Conservation (phyloP, 768 basidiomycete genomes). For the Boletus pseudopeckii region DNA sequence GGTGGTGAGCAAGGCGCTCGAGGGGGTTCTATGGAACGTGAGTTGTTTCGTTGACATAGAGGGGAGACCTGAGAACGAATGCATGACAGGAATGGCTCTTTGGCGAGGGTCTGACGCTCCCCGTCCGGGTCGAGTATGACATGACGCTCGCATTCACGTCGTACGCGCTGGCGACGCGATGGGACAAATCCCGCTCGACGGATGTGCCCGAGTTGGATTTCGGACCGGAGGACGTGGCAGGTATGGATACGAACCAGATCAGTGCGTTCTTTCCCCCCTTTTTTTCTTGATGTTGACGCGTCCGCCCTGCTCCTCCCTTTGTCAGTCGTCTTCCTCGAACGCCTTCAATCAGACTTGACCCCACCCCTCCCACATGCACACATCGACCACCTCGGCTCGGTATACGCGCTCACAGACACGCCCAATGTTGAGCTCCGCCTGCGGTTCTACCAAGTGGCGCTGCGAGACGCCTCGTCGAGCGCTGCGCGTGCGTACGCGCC, state of each 20-base stretch:
- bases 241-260: constrained; percentile 74
- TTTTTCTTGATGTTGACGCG: background rate
- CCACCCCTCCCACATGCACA: constrained; percentile 57
- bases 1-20: constrained; percentile 54
- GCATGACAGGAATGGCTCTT: constrained; percentile 68
- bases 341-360: constrained; percentile 51
- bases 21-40: constrained; percentile 78
- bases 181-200: constrained; percentile 61
- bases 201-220: constrained; percentile 53
- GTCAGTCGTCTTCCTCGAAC: constrained; percentile 81
- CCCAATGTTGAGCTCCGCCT: constrained; percentile 74
- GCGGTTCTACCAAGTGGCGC: constrained; percentile 72
- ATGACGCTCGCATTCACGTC: constrained; percentile 64
- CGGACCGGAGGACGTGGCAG: constrained; percentile 52
- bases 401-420: constrained; percentile 46
- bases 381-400: constrained; percentile 53
- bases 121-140: constrained; percentile 75
- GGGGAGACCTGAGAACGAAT: background rate
- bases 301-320: background rate
- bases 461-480: constrained; percentile 46
- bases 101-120: constrained; percentile 72
- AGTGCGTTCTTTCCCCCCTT: constrained; percentile 37
- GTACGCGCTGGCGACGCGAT: constrained; percentile 67
- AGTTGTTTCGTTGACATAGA: constrained; percentile 18
- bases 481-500: constrained; percentile 49